Conservation (phyloP, 306 rosid genomes). For the Gastrolobium bilobum region DNA sequence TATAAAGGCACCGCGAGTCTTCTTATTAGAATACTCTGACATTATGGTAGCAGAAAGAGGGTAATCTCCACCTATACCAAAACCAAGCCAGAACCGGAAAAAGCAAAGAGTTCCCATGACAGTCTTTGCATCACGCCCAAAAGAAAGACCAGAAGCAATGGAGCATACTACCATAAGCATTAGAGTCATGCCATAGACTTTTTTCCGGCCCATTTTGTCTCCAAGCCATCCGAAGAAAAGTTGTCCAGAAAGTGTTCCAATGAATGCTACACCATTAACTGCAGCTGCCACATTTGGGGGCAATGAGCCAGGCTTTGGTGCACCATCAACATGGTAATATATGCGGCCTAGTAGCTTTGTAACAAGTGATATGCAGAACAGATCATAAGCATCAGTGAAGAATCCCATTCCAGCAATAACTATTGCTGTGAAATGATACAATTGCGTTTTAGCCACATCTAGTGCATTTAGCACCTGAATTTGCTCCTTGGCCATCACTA, state of each 20-base stretch:
- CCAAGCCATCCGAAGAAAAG: slow-evolving; percentile 95
- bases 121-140: slow-evolving; percentile 61
- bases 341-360: slow-evolving; percentile 85
- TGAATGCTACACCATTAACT: slow-evolving; percentile 76
- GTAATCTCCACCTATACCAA: slow-evolving; percentile 86
- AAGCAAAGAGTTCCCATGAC: slow-evolving; percentile 79
- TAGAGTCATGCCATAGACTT: slow-evolving; percentile 80
- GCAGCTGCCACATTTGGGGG: slow-evolving; percentile 82
- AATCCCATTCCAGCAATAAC: slow-evolving; percentile 86
- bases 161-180: slow-evolving; percentile 76
- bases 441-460: slow-evolving; percentile 78
- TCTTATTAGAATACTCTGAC: slow-evolving; percentile 83
- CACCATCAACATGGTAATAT: slow-evolving; percentile 72
- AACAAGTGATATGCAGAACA: slow-evolving; percentile 75
- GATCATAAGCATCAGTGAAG: slow-evolving; percentile 87
- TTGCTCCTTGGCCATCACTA: slow-evolving; percentile 61
- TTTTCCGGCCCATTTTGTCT: slow-evolving; percentile 75
- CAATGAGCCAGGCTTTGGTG: slow-evolving; percentile 66
- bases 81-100: slow-evolving; percentile 84
- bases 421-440: slow-evolving; percentile 85
- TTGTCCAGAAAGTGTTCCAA: slow-evolving; percentile 76
- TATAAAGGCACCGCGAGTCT: slow-evolving; percentile 80
- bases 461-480: slow-evolving; percentile 70
- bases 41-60: slow-evolving; percentile 89
- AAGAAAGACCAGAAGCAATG: slow-evolving; percentile 77